Conservation (phyloP, 345 rosid genomes). For the Populus nigra region DNA sequence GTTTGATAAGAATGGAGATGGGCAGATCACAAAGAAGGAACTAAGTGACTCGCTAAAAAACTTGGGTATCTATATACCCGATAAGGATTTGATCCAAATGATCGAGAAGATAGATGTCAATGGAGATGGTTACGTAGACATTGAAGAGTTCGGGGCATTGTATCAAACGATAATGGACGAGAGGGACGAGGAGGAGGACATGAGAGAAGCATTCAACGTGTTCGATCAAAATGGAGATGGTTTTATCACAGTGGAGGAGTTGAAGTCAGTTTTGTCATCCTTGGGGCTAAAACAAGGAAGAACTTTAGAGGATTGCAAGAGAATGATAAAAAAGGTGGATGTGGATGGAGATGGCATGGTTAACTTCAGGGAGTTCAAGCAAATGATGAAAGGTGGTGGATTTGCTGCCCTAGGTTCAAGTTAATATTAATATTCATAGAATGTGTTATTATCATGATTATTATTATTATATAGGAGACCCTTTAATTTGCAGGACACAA, state of each 20-base stretch:
- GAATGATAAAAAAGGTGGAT: slow-evolving; percentile 83
- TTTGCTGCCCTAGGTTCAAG: slow-evolving; percentile 67
- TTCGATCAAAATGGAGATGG: slow-evolving; percentile 93
- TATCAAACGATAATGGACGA: slow-evolving; percentile 83
- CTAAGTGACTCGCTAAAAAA: slow-evolving; percentile 64
- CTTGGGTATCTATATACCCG: slow-evolving; percentile 66
- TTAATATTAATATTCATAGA: slow-evolving; percentile 8
- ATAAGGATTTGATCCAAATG: slow-evolving; percentile 63
- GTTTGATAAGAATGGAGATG: slow-evolving; percentile 88
- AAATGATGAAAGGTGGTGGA: slow-evolving; percentile 92
- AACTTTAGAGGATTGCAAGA: slow-evolving; percentile 74
- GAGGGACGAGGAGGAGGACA: slow-evolving; percentile 78
- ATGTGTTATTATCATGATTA: too few species aligned
- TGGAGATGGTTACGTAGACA: slow-evolving; percentile 82
- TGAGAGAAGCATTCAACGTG: slow-evolving; percentile 80
- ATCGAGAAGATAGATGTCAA: slow-evolving; percentile 83
- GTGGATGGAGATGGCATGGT: slow-evolving; percentile 97
- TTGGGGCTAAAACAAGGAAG: slow-evolving; percentile 85
- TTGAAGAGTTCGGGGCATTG: slow-evolving; percentile 73
- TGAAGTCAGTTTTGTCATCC: slow-evolving; percentile 75
- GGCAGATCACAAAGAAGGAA: slow-evolving; percentile 68
- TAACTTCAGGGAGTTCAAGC: slow-evolving; percentile 74
- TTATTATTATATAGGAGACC: not conserved
- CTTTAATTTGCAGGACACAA: not conserved
- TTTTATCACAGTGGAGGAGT: slow-evolving; percentile 82